Percentiles rank a stretch among this genome's conserved stretches.
Evolutionary conservation across 805 yeast genomes (phyloP).

Genomic region (Priceomyces castillae): DNA sequence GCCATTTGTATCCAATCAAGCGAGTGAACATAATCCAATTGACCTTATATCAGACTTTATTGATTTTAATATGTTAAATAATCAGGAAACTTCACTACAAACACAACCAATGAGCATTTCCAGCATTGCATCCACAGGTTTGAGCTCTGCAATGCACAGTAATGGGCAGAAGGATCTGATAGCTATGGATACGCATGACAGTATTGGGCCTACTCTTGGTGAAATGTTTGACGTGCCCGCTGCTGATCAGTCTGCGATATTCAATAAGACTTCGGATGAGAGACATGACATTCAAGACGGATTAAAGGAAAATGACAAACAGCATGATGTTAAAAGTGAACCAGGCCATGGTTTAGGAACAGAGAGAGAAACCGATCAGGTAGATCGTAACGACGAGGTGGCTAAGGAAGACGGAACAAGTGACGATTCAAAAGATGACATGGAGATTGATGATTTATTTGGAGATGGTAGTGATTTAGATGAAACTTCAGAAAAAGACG

Average conservation of each 20-base stretch:
- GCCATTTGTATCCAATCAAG: constrained; percentile 16
- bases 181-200: constrained; percentile 13
- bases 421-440: constrained; percentile 13
- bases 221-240: constrained; percentile 14
- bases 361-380: not conserved
- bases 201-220: constrained; percentile 10
- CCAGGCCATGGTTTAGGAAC: not conserved
- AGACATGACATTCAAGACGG: not conserved
- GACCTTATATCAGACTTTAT: constrained; percentile 34
- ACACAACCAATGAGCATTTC: constrained; percentile 14
- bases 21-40: constrained; percentile 24
- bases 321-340: not conserved
- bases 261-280: constrained; percentile 4
- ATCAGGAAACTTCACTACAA: constrained; percentile 8
- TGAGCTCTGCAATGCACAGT: constrained; percentile 16
- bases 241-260: constrained; percentile 13
- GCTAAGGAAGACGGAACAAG: not conserved
- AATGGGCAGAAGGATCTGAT: constrained; percentile 14
- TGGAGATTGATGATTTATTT: constrained; percentile 29
- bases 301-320: not conserved
- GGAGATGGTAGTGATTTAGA: constrained; percentile 30
- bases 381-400: not conserved
- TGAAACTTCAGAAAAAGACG: not conserved
- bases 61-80: constrained; percentile 28
- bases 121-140: constrained; percentile 20